Base-by-base conservation (phyloP, 78 protist genomes). In the Dictyostelium capitatum region DNA sequence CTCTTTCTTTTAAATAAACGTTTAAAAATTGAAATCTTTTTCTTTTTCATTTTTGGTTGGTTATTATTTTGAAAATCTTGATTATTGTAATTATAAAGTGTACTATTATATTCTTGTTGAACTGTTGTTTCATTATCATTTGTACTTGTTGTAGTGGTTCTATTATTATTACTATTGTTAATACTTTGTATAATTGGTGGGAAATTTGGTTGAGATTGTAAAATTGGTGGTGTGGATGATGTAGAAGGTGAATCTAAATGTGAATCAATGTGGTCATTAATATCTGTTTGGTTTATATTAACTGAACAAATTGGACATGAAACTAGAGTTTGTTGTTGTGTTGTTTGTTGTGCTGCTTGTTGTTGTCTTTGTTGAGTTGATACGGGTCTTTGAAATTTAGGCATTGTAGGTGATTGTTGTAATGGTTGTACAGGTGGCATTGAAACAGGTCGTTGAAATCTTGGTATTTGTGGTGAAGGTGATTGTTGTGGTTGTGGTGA, bases 261-360 rank as follows among this genome's bases (percentile, higher is more conserved):
- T 8, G n/a, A 20, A 17, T 41, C 53, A 25, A 70, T 41, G 20
- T 70, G 79, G 9, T 30, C 32, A 70, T 70, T 70, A 1, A 70
- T 70, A 20, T 70, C 79, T 25, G 17, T 41, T 19, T 70, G 53
- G 8, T 15, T 70, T 41, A 17, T 9, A 19, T 43, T 41, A 6
- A 9, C 43, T 2, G 6, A 41, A n/a, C 79, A 70, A 14, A 70
- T 70, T 70, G 79, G 79, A 20, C 79, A 70, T 43, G 79, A 43
- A 19, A 43, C 79, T 15, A 20, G 10, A 19, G n/a, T 65, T 65
- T 11, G 46, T 65, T 23, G 37, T 25, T 11, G 23, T 30, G 73
- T 11, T 65, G 12, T 4, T 62, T 8, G 43, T 11, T 62, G 41
- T 57, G 30, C 32, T 57, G 67, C 6, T 37, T 57, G 30, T 25